Conservation (phyloP, 129 eudicot genomes). For the Logfia minima region DNA sequence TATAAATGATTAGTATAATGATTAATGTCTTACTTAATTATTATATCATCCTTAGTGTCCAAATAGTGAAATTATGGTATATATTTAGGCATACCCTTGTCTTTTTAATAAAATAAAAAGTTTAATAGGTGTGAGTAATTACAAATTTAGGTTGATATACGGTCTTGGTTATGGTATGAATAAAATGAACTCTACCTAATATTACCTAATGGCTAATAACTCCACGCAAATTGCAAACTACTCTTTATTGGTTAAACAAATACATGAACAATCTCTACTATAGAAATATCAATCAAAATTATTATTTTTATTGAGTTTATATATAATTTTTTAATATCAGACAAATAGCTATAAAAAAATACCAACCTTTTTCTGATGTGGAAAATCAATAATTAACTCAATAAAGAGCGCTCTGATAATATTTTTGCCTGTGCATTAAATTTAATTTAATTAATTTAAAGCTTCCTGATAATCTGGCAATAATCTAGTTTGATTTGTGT, state of each 20-base stretch:
- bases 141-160: constrained; percentile 28
- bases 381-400: too few species aligned
- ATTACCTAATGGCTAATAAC: constrained; percentile 19
- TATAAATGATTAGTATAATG: too few species aligned
- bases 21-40: too few species aligned
- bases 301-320: not conserved
- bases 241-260: constrained; percentile 20
- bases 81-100: too few species aligned
- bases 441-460: not conserved
- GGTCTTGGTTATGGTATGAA: not conserved
- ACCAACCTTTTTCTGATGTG: too few species aligned
- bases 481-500: not conserved
- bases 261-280: not conserved
- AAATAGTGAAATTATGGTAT: too few species aligned
- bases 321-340: not conserved
- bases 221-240: constrained; percentile 30
- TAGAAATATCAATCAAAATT: constrained; percentile 15
- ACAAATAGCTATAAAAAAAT: not conserved
- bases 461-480: constrained; percentile 17
- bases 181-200: not conserved
- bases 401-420: too few species aligned
- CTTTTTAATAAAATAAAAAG: not conserved
- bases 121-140: constrained; percentile 14
- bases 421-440: not conserved
- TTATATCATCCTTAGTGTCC: too few species aligned